Conservation (phyloP, 768 basidiomycete genomes). For the Pleurotus cornucopiae region DNA sequence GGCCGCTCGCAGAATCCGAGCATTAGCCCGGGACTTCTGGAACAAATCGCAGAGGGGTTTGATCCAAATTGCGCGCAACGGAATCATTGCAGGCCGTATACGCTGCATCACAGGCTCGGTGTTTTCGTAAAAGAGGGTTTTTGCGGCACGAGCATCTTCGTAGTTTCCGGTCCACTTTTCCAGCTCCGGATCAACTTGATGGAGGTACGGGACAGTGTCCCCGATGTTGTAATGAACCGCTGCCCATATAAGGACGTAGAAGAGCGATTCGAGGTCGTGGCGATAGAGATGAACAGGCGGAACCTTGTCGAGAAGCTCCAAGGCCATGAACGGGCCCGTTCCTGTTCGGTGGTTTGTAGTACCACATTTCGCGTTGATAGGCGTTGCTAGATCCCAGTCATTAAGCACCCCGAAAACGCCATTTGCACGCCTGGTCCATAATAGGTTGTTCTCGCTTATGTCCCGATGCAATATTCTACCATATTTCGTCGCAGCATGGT, state of each 20-base stretch:
- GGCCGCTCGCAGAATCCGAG: too few species aligned
- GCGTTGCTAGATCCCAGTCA: conserved; percentile 22
- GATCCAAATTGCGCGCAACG: background rate
- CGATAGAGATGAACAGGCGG: background rate
- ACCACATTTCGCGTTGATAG: conserved; percentile 5
- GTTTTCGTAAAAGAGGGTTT: background rate
- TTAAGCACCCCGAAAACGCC: conserved; percentile 17
- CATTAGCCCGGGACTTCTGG: background rate
- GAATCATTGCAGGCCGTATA: background rate
- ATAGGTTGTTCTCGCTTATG: conserved; percentile 26
- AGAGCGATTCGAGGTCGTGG: too few species aligned
- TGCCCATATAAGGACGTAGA: too few species aligned
- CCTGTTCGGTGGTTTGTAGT: conserved; percentile 16
- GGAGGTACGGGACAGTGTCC: background rate
- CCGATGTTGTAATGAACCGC: conserved; percentile 17
- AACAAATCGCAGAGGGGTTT: background rate
- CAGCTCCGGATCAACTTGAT: background rate
- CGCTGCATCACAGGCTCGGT: background rate
- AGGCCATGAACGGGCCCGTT: conserved; percentile 25
- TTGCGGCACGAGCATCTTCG: background rate
- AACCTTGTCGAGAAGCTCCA: conserved; percentile 16
- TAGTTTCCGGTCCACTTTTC: background rate
- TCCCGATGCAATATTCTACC: conserved; percentile 24
- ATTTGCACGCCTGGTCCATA: conserved; percentile 10
- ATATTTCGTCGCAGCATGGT: conserved; percentile 17